Percentiles rank a stretch among this genome's conserved stretches.
These are phyloP conservation scores for Chrysoporthe puriensis DNA, from an alignment of 2,329 filamentous ascomycete species.

Conservation along the genomic window DNA sequence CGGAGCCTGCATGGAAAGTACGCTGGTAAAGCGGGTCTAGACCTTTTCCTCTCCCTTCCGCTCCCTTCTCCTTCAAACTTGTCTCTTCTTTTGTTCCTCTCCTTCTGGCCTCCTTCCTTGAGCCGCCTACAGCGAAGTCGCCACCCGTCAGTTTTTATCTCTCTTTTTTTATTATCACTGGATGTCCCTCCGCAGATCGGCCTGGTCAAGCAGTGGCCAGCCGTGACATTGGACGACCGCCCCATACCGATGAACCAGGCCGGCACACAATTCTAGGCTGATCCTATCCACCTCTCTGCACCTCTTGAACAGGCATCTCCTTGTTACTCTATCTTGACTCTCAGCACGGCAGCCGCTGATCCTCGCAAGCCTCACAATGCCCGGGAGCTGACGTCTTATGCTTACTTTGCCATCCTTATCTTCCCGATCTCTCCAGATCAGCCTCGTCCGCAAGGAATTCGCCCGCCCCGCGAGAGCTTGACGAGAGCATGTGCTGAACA, in stretches of 20 bases:
- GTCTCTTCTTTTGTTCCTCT: slow-evolving; percentile 9
- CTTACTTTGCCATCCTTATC: slow-evolving; percentile 22
- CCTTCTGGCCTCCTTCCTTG: slow-evolving; percentile 4
- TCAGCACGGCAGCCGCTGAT: slow-evolving; percentile 18
- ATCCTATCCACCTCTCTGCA: slow-evolving; percentile 14
- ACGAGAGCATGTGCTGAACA: slow-evolving; percentile 21
- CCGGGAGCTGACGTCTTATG: slow-evolving; percentile 20
- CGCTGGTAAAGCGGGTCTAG: slow-evolving; percentile 21
- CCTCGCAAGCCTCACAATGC: slow-evolving; percentile 27
- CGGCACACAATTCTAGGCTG: slow-evolving; percentile 15
- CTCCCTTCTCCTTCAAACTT: slow-evolving; percentile 10
- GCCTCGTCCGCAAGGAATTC: slow-evolving; percentile 2
- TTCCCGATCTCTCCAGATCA: slow-evolving; percentile 15
- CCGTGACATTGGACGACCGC: slow-evolving; percentile 18
- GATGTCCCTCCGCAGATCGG: slow-evolving; percentile 3
- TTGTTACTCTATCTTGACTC: slow-evolving; percentile 25
- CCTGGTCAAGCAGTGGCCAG: slow-evolving; percentile 16
- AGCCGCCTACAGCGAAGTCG: background rate
- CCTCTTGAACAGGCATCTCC: slow-evolving; percentile 26
- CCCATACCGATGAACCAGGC: slow-evolving; percentile 5
- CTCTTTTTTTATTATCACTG: background rate
- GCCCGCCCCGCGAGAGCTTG: slow-evolving; percentile 15
- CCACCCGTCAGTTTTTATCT: too few species aligned
- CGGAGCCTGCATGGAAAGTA: slow-evolving; percentile 16
- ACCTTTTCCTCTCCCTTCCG: slow-evolving; percentile 17